A percentile compares a stretch with the other conserved stretches of the same genome.
These are phyloP conservation scores for Bombardia bombarda DNA, from an alignment of 495 filamentous ascomycete species.

Conservation along the genomic window DNA sequence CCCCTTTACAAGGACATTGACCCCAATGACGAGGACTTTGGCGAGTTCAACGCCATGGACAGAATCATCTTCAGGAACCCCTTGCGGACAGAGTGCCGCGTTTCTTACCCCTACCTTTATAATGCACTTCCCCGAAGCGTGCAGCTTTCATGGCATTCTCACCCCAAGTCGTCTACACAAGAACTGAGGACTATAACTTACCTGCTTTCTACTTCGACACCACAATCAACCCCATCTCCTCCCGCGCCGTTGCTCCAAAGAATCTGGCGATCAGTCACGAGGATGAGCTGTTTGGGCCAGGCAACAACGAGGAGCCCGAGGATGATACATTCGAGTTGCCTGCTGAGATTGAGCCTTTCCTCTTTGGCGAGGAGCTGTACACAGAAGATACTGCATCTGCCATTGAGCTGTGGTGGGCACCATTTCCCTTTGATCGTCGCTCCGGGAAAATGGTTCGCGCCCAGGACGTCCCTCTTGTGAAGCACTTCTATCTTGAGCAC, in stretches of 20 bases:
- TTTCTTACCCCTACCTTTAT: slow-evolving; percentile 90
- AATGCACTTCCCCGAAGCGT: slow-evolving; percentile 95
- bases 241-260: slow-evolving; percentile 87
- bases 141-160: slow-evolving; percentile 85
- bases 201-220: slow-evolving; percentile 98
- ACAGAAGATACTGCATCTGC: slow-evolving; percentile 86
- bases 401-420: slow-evolving; percentile 96
- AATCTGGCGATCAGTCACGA: slow-evolving; percentile 90
- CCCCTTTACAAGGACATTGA: slow-evolving; percentile 98
- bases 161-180: slow-evolving; percentile 86
- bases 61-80: slow-evolving; percentile 97
- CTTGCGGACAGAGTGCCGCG: slow-evolving; percentile 92
- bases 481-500: slow-evolving; percentile 98
- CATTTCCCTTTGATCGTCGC: slow-evolving; percentile 89
- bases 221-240: slow-evolving; percentile 95
- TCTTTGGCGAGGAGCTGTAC: slow-evolving; percentile 83
- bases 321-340: slow-evolving; percentile 81
- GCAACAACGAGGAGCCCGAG: slow-evolving; percentile 69
- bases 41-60: slow-evolving; percentile 99
- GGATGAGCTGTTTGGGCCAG: slow-evolving; percentile 85
- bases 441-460: slow-evolving; percentile 98
- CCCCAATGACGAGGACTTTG: slow-evolving; percentile 98
- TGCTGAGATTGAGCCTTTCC: slow-evolving; percentile 72
- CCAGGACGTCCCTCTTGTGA: slow-evolving; percentile 93
- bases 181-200: slow-evolving; percentile 78